These are phyloP conservation scores for Phytophthora meadii DNA, from an alignment of 352 stramenopile species.

Conservation along the genomic window DNA sequence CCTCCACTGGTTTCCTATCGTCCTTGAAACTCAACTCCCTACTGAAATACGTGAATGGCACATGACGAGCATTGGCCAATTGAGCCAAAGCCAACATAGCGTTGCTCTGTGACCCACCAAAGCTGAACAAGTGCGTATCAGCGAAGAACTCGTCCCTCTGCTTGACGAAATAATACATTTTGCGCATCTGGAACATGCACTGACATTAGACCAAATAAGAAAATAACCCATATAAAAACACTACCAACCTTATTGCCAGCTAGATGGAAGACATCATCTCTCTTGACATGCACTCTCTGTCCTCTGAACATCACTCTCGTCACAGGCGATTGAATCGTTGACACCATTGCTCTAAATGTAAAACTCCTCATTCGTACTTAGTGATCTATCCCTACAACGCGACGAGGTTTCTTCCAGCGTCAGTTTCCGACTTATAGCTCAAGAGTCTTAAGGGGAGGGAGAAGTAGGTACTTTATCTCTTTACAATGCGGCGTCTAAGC, in stretches of 20 bases:
- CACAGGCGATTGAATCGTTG: conserved; percentile 47
- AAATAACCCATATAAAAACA: neutral
- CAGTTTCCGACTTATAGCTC: conserved; percentile 15
- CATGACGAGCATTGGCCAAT: conserved; percentile 65
- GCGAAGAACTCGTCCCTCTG: conserved; percentile 66
- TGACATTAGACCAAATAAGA: neutral
- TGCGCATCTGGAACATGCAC: conserved; percentile 67
- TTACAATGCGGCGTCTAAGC: conserved; percentile 60
- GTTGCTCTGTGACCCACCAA: conserved; percentile 84
- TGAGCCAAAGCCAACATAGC: conserved; percentile 88
- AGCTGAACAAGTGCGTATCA: conserved; percentile 75
- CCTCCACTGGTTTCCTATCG: conserved; percentile 5
- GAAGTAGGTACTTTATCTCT: neutral
- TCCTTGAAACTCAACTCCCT: conserved; percentile 40
- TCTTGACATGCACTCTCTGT: conserved; percentile 82
- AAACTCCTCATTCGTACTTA: conserved; percentile 31
- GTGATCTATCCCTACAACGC: conserved; percentile 8
- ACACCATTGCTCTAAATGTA: conserved; percentile 13
- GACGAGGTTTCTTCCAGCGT: conserved; percentile 22
- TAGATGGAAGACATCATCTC: conserved; percentile 83
- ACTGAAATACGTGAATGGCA: conserved; percentile 90
- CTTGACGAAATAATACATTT: conserved; percentile 80
- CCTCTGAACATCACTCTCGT: conserved; percentile 71
- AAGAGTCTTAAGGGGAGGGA: neutral
- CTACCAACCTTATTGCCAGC: conserved; percentile 79